Evolutionary conservation across 2,329 filamentous ascomycete species (phyloP).

Genomic region (Neoscytalidium dimidiatum): DNA sequence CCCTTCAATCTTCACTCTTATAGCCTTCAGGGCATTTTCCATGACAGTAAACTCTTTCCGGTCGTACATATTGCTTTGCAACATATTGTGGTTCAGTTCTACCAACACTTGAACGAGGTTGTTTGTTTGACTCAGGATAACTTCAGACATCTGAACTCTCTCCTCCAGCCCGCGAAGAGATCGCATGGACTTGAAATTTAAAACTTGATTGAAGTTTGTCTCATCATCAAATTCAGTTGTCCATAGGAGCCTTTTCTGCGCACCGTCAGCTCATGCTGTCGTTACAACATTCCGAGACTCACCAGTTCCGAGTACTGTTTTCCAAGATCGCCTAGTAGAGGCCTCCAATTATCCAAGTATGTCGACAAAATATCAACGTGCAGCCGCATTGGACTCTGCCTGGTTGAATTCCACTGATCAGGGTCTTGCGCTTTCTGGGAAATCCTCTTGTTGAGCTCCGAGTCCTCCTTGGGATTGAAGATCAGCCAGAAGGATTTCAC

Average conservation of each 20-base stretch:
- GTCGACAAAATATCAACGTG: neutral
- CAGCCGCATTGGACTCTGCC: neutral
- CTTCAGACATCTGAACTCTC: neutral
- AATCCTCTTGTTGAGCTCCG: neutral
- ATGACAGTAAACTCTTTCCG: neutral
- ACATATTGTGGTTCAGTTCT: neutral
- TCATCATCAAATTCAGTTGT: neutral
- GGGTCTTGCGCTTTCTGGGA: neutral
- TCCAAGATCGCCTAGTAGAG: neutral
- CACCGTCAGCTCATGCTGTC: neutral
- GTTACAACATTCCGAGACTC: neutral
- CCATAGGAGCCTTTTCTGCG: neutral
- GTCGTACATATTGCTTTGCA: neutral
- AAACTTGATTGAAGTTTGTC: neutral
- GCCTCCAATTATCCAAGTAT: slow-evolving; percentile 3
- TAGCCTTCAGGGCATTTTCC: neutral
- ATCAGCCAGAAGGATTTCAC: neutral
- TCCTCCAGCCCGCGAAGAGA: slow-evolving; percentile 4
- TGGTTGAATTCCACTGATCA: neutral
- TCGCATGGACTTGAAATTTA: slow-evolving; percentile 3
- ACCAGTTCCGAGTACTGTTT: neutral
- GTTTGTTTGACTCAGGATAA: neutral
- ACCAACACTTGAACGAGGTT: neutral
- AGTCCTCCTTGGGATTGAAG: slow-evolving; percentile 9
- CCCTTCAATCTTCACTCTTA: neutral